Conservation (phyloP, 495 filamentous ascomycete species). For the Hypoxylon fuscum region DNA sequence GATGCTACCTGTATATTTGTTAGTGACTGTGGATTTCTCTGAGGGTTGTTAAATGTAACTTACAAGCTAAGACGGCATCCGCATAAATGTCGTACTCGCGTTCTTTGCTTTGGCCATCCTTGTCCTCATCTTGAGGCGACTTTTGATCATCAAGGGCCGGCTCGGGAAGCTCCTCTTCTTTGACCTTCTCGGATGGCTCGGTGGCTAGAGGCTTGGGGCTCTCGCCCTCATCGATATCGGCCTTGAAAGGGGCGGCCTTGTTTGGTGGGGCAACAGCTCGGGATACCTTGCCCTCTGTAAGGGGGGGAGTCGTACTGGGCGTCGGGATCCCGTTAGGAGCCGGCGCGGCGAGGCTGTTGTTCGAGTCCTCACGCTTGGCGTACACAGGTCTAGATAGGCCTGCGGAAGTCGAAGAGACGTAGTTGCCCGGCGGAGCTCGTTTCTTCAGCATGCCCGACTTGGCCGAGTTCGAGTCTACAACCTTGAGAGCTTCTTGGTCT, state of each 20-base stretch:
- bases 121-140: conserved; percentile 61
- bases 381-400: conserved; percentile 53
- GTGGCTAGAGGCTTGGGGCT: conserved; percentile 78
- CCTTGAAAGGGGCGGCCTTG: conserved; percentile 68
- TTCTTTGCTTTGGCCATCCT: conserved; percentile 69
- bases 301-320: conserved; percentile 67
- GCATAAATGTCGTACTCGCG: conserved; percentile 92
- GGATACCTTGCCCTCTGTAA: conserved; percentile 54
- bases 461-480: conserved; percentile 84
- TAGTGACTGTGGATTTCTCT: conserved; percentile 23
- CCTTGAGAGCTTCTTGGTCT: conserved; percentile 93
- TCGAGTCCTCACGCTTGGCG: conserved; percentile 51
- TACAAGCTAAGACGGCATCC: conserved; percentile 88
- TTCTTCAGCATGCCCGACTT: conserved; percentile 69
- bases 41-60: conserved; percentile 39
- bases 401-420: conserved; percentile 53
- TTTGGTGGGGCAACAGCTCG: conserved; percentile 54
- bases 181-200: conserved; percentile 67
- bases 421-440: conserved; percentile 66
- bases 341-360: conserved; percentile 28
- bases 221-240: conserved; percentile 73
- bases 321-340: conserved; percentile 67
- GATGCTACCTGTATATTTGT: conserved; percentile 69
- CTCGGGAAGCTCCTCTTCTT: conserved; percentile 66
- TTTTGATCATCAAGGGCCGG: conserved; percentile 60